A percentile compares a stretch with the other conserved stretches of the same genome.
phyloP scores from a whole-genome alignment of 2,329 filamentous ascomycete species.

The Claviceps monticola region DNA sequence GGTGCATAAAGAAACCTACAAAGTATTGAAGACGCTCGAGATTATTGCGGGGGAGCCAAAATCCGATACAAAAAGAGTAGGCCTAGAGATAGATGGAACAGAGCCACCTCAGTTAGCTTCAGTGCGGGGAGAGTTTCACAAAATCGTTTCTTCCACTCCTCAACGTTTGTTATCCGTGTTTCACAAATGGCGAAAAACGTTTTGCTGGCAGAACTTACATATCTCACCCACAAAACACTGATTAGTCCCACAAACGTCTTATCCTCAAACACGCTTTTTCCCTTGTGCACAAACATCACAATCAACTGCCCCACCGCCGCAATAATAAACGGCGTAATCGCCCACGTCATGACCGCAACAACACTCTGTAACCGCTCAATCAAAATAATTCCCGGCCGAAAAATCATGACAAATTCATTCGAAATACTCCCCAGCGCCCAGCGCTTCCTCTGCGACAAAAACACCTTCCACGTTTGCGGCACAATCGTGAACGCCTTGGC shows the following conservation, averaged over 20 bases:
- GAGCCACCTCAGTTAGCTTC: no score
- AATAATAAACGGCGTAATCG: slow-evolving; percentile 30
- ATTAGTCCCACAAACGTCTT: slow-evolving; percentile 24
- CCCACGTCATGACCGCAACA: slow-evolving; percentile 32
- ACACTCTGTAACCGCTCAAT: slow-evolving; percentile 31
- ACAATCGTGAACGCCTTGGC: slow-evolving; percentile 34
- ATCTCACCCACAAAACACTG: slow-evolving; percentile 22
- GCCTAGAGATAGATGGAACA: slow-evolving; percentile 11
- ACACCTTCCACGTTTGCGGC: slow-evolving; percentile 30
- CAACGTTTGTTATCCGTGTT: no score
- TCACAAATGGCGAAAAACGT: no score
- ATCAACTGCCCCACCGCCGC: slow-evolving; percentile 24
- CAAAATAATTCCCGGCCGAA: slow-evolving; percentile 25
- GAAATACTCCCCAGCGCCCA: slow-evolving; percentile 34
- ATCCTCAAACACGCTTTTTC: slow-evolving; percentile 20
- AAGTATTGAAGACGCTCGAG: slow-evolving; percentile 25
- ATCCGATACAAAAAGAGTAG: slow-evolving; percentile 27
- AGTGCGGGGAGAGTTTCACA: no score
- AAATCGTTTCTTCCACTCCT: no score
- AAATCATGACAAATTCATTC: slow-evolving; percentile 36
- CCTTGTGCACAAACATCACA: slow-evolving; percentile 20
- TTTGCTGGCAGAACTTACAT: slow-evolving; percentile 19
- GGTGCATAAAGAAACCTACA: slow-evolving; percentile 23
- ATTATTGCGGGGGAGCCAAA: slow-evolving; percentile 26
- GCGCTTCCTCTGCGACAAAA: slow-evolving; percentile 33